Evolutionary conservation across 345 rosid species (phyloP), one percentile per base, ranked within the genome.

Genomic region (Xanthoceras sorbifolium): DNA sequence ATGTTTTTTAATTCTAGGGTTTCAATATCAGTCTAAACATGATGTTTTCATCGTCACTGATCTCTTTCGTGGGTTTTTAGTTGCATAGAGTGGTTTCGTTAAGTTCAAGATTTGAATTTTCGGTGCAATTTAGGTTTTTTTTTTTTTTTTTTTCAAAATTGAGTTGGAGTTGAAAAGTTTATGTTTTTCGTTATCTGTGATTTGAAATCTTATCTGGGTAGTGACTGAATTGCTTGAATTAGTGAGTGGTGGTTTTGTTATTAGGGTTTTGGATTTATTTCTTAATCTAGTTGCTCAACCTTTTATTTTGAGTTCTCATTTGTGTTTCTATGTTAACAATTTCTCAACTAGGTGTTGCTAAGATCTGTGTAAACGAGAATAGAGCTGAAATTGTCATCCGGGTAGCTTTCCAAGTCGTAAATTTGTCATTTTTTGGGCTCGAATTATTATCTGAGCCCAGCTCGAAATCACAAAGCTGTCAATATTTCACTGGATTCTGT

Each of bases 391-490:
- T 72, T 74, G 62, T 68, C 18, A 20, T 69, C 68, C 38, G 74
- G 83, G 63, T 78, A 38, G 55, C 63, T 72, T n/a, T 76, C 31
- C 75, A 77, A 71, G 64, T 70, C 52, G 6, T n/a, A 26, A 81
- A 73, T 76, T 79, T 67, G 15, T 76, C 23, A 9, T 40, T 67
- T 46, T 40, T 32, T 46, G 59, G 34, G 59, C 11, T 40, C 2
- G 4, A 48, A 25, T 57, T 36, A 1, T 55, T 12, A 7, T 59
- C 50, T 11, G 15, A 23, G 5, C 32, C 0, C 18, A 62, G 76
- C 25, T 62, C 17, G 32, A 44, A 18, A 26, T 62, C 29, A 23
- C 28, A n/a, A 71, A 34, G 4, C 52, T 32, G 25, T 22, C 17
- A 22, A 11, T 65, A 32, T 6, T 32, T 71, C 44, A 14, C 31